Evolutionary conservation across 2,329 filamentous ascomycete genomes (phyloP), one percentile per base, ranked within the genome.

Genomic region (Neurospora crassa): DNA sequence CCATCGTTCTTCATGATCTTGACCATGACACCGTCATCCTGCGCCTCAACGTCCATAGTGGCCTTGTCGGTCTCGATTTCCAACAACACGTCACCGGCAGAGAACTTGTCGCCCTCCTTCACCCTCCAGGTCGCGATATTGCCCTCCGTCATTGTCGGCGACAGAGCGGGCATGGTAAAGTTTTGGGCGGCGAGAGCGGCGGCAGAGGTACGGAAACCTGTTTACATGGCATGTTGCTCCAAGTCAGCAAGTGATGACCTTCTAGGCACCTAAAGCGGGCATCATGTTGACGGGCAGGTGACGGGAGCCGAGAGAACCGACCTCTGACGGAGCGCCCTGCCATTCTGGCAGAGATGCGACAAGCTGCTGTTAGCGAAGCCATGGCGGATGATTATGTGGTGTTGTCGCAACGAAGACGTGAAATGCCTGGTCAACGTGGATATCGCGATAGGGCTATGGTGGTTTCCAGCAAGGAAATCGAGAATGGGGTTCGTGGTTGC

Each of bases 41-140:
- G 93, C 53, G 93, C 93, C 84, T 97, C 94, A 37, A 97, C 93
- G 77, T 97, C 94, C 93, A 97, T 97, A 71, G 92, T 92, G 71
- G 93, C 93, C 86, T 97, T 97, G 82, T 97, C 93, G 72, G 93
- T 97, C 84, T 97, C 93, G 79, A 97, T 96, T 82, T 97, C 93
- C 72, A 97, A 89, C 69, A 97, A 86, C 41, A 97, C 92, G 80
- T 97, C 93, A 76, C 93, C 93, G 71, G 93, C 91, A 68, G 88
- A 85, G 81, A 93, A 97, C 69, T 88, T 86, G 76, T 96, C 92
- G 79, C 93, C 93, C 83, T 96, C 93, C 82, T 95, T 95, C 78
- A 96, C 87, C 81, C 90, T 91, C 93, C 93, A 97, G 73, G 82
- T 88, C 68, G 92, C 88, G 78, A 97, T 96, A 82, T 93, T 96